A percentile compares a stretch with the other conserved stretches of the same genome.
These are phyloP conservation scores for Vickermania spadyakhi DNA, from an alignment of 208 protist genomes.

Conservation along the genomic window DNA sequence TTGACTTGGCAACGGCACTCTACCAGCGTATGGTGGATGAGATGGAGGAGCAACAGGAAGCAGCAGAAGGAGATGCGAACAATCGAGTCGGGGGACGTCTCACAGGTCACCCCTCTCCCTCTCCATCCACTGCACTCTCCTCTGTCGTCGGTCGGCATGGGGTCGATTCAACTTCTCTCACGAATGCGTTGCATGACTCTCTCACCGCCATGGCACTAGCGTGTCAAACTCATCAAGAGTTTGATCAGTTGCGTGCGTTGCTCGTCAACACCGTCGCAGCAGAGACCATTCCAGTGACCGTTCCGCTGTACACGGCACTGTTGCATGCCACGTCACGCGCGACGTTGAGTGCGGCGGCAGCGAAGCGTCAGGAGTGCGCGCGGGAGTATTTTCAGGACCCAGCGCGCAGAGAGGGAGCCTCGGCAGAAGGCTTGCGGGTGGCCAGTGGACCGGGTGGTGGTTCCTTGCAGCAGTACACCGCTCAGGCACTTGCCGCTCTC, in stretches of 20 bases:
- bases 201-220: constrained; percentile 43
- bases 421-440: neutral
- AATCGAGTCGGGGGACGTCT: neutral
- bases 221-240: constrained; percentile 37
- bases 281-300: constrained; percentile 49
- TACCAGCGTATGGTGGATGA: constrained; percentile 63
- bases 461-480: neutral
- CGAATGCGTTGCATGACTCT: constrained; percentile 21
- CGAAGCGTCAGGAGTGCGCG: neutral
- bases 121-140: neutral
- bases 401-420: neutral
- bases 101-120: neutral
- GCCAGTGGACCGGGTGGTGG: neutral
- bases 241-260: constrained; percentile 44
- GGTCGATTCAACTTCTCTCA: too few species aligned
- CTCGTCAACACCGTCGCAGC: constrained; percentile 31
- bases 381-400: neutral
- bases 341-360: neutral
- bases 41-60: constrained; percentile 8
- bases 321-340: constrained; percentile 62
- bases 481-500: constrained; percentile 6
- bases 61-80: neutral
- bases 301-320: constrained; percentile 63
- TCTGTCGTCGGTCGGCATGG: neutral
- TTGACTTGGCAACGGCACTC: constrained; percentile 50